Percentiles rank a stretch among this genome's conserved stretches.
These are phyloP conservation scores for Cucurbitaria berberidis DNA, from an alignment of 2,329 filamentous ascomycete genomes.

Conservation along the genomic window DNA sequence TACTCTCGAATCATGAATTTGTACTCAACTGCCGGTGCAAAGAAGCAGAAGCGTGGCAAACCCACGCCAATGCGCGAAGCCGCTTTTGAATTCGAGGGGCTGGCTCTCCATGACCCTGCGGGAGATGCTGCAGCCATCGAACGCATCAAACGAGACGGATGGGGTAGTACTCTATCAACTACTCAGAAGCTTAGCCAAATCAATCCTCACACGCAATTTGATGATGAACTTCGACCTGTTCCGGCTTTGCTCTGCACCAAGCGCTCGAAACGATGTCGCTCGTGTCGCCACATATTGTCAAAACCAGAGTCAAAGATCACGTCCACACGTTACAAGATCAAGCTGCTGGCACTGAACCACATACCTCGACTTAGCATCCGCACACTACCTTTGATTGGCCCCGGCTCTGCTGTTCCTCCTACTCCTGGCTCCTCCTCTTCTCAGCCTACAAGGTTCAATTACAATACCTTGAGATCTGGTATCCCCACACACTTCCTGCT, in stretches of 20 bases:
- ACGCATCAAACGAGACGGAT: conserved; percentile 63
- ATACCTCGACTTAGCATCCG: conserved; percentile 82
- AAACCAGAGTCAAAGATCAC: conserved; percentile 91
- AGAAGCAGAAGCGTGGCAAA: conserved; percentile 66
- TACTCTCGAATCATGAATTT: conserved; percentile 89
- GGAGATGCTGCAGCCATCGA: conserved; percentile 66
- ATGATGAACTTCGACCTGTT: conserved; percentile 77
- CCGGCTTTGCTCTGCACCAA: conserved; percentile 87
- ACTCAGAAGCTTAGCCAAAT: conserved; percentile 60
- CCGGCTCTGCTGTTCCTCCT: conserved; percentile 57
- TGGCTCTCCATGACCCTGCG: conserved; percentile 67
- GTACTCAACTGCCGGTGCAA: conserved; percentile 66
- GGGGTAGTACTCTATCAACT: conserved; percentile 66
- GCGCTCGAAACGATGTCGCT: conserved; percentile 88
- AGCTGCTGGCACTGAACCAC: conserved; percentile 81
- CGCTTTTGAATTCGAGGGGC: conserved; percentile 70
- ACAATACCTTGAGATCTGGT: conserved; percentile 56
- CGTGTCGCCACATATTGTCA: conserved; percentile 92
- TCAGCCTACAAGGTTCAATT: conserved; percentile 46
- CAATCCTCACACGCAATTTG: conserved; percentile 64
- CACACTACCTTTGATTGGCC: conserved; percentile 57
- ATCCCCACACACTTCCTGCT: conserved; percentile 78
- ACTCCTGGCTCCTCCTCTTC: conserved; percentile 30
- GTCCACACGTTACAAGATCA: conserved; percentile 90
- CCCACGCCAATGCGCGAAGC: conserved; percentile 82